Evolutionary conservation across 805 yeast species (phyloP).

Genomic region (Metschnikowia aberdeeniae): DNA sequence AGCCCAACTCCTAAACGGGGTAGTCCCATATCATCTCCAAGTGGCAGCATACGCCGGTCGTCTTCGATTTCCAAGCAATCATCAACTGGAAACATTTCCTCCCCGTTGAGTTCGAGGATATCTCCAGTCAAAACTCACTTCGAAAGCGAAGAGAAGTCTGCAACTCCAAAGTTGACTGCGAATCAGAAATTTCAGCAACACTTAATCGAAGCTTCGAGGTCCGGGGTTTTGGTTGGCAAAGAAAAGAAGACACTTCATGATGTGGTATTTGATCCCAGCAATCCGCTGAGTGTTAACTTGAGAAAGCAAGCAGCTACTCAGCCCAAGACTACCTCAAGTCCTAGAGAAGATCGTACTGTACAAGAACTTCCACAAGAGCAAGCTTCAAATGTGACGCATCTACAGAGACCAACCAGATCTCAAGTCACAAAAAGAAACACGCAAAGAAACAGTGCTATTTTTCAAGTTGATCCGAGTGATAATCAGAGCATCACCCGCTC

Average conservation of each 20-base stretch:
- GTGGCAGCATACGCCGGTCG: conserved; percentile 8
- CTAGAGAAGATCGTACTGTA: not conserved
- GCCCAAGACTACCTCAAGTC: not conserved
- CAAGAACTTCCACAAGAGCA: not conserved
- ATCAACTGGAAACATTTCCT: not conserved
- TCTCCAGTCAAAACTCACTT: conserved; percentile 6
- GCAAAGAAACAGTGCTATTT: conserved; percentile 26
- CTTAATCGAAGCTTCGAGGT: conserved; percentile 33
- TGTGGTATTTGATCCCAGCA: conserved; percentile 39
- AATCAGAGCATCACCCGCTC: not conserved
- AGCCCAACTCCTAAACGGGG: not conserved
- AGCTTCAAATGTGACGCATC: not conserved
- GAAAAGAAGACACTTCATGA: conserved; percentile 32
- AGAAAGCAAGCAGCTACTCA: conserved; percentile 8
- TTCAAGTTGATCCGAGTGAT: conserved; percentile 9
- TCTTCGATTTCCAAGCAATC: conserved; percentile 10
- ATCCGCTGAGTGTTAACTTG: conserved; percentile 23
- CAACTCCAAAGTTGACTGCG: conserved; percentile 26
- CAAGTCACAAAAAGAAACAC: conserved; percentile 17
- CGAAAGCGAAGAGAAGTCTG: conserved; percentile 13
- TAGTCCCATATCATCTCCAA: conserved; percentile 16
- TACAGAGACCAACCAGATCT: conserved; percentile 11
- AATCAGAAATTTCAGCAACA: conserved; percentile 38
- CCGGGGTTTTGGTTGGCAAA: conserved; percentile 36
- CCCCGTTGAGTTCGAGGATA: conserved; percentile 8